Conservation (phyloP, 108 stramenopile species). For the Cyclotella cryptica region DNA sequence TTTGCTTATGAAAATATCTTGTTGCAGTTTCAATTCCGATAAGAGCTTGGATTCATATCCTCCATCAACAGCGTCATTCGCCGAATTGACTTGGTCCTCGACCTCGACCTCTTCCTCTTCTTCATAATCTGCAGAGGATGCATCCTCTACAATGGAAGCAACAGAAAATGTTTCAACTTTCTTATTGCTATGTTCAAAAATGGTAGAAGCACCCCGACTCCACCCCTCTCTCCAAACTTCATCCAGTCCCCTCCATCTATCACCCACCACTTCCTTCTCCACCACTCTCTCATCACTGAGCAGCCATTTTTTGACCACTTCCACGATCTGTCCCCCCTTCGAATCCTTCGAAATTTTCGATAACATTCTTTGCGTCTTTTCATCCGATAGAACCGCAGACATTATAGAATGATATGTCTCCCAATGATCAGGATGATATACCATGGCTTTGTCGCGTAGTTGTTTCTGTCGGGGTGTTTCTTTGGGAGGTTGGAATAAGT, state of each 20-base stretch:
- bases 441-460: slow-evolving; percentile 13
- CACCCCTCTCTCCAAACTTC: slow-evolving; percentile 42
- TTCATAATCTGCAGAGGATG: background rate
- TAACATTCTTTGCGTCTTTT: slow-evolving; percentile 17
- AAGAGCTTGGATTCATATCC: slow-evolving; percentile 20
- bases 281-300: slow-evolving; percentile 38
- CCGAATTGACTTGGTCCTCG: no score
- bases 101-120: background rate
- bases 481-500: slow-evolving; percentile 22
- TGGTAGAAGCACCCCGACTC: slow-evolving; percentile 14
- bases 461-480: slow-evolving; percentile 10
- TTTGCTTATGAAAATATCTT: slow-evolving; percentile 25
- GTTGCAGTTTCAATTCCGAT: slow-evolving; percentile 34
- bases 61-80: background rate
- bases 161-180: background rate
- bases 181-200: background rate
- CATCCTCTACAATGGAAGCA: no score
- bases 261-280: slow-evolving; percentile 22
- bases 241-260: slow-evolving; percentile 37
- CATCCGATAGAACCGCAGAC: slow-evolving; percentile 22
- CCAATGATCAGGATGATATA: slow-evolving; percentile 37
- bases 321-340: background rate
- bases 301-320: slow-evolving; percentile 35
- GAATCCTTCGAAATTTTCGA: slow-evolving; percentile 23
- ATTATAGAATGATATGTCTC: slow-evolving; percentile 43